Evolutionary conservation across 495 filamentous ascomycete genomes (phyloP).

Genomic region (Hypoxylon subgilvum): DNA sequence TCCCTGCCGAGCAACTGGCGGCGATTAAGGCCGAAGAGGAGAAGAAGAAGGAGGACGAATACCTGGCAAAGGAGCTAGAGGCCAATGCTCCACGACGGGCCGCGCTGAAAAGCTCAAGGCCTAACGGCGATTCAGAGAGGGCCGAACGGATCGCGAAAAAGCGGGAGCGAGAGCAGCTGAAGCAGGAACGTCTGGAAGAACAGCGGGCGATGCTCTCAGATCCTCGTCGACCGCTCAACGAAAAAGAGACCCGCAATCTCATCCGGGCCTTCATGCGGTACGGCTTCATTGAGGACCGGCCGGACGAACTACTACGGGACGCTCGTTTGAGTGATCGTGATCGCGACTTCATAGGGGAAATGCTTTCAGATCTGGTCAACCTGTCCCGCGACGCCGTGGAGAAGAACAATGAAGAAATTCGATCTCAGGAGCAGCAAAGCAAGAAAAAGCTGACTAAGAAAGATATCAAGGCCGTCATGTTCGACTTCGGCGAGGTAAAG

Average conservation of each 20-base stretch:
- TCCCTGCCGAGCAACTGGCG: constrained; percentile 88
- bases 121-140: constrained; percentile 72
- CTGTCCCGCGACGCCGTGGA: constrained; percentile 72
- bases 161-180: constrained; percentile 76
- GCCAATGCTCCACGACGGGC: constrained; percentile 85
- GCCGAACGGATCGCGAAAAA: constrained; percentile 94
- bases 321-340: constrained; percentile 83
- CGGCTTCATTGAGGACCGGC: constrained; percentile 83
- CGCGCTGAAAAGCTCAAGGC: constrained; percentile 53
- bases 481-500: constrained; percentile 89
- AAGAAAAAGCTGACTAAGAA: constrained; percentile 87
- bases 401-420: constrained; percentile 67
- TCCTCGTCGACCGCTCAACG: constrained; percentile 82
- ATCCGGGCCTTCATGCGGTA: constrained; percentile 85
- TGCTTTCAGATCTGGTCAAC: constrained; percentile 58
- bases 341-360: constrained; percentile 70
- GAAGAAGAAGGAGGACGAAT: constrained; percentile 78
- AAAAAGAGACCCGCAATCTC: constrained; percentile 90
- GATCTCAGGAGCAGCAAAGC: constrained; percentile 73
- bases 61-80: constrained; percentile 81
- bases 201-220: constrained; percentile 68
- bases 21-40: constrained; percentile 88
- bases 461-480: constrained; percentile 93
- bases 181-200: constrained; percentile 64
- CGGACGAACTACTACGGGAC: constrained; percentile 83